phyloP scores from a whole-genome alignment of 345 rosid species.

The Syzygium aqueum region DNA sequence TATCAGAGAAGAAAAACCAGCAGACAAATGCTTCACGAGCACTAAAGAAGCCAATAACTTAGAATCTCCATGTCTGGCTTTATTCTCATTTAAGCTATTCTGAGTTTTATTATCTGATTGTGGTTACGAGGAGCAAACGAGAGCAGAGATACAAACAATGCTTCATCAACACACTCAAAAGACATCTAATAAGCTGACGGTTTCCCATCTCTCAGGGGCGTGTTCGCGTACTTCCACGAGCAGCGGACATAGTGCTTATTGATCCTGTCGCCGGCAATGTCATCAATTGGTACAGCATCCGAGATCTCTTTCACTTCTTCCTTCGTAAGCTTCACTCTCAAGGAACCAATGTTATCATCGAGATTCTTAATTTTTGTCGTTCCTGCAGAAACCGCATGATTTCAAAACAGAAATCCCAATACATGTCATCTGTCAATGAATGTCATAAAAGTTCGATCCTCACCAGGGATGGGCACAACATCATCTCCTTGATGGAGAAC shows the following conservation, averaged over 20 bases:
- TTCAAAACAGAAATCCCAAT: not conserved
- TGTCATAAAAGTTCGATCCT: not conserved
- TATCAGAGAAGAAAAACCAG: not conserved
- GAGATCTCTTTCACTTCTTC: constrained; percentile 25
- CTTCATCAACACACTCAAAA: not conserved
- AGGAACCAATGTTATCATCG: constrained; percentile 30
- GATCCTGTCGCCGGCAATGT: constrained; percentile 13
- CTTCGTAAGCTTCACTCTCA: constrained; percentile 20
- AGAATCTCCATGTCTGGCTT: not conserved
- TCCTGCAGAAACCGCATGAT: not conserved
- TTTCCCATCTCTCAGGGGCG: constrained; percentile 6
- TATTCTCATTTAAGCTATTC: not conserved
- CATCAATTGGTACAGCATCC: constrained; percentile 12
- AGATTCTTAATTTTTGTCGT: no score
- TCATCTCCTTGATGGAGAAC: constrained; percentile 33
- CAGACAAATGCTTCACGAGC: not conserved
- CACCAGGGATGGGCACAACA: constrained; percentile 36
- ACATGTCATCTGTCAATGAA: not conserved
- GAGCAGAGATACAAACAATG: not conserved
- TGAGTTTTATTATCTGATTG: not conserved
- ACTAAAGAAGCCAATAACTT: not conserved
- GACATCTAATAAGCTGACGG: not conserved
- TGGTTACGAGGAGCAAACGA: not conserved
- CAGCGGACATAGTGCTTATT: not conserved
- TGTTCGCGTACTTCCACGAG: constrained; percentile 19